These are phyloP conservation scores for Venturia nashicola DNA, from an alignment of 2,329 filamentous ascomycete genomes.

Conservation along the genomic window DNA sequence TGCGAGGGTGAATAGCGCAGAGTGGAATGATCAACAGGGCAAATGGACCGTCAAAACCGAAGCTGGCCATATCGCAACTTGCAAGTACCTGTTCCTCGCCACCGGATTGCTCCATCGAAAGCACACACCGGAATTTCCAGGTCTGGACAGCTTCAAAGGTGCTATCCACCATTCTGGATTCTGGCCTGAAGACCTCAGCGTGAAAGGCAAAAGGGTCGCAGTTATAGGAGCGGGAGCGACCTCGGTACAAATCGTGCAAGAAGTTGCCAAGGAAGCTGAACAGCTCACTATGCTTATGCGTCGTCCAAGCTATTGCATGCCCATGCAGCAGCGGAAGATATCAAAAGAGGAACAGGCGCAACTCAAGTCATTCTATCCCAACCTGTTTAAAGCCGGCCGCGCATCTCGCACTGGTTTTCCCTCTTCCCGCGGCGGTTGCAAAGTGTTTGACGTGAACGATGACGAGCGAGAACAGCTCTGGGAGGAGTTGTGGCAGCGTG, in stretches of 20 bases:
- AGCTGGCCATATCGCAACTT: slow-evolving; percentile 38
- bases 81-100: slow-evolving; percentile 41
- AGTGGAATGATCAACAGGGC: slow-evolving; percentile 34
- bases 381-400: slow-evolving; percentile 1
- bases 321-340: slow-evolving; percentile 3
- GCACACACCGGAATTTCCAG: slow-evolving; percentile 28
- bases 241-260: slow-evolving; percentile 24
- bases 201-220: slow-evolving; percentile 18
- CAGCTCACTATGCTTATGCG: not conserved
- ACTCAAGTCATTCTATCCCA: slow-evolving; percentile 7
- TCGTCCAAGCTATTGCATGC: not conserved
- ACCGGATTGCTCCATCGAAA: slow-evolving; percentile 47
- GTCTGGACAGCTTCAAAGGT: slow-evolving; percentile 5
- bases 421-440: not conserved
- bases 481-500: slow-evolving; percentile 11
- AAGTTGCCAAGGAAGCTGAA: slow-evolving; percentile 23
- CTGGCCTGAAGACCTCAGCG: slow-evolving; percentile 2
- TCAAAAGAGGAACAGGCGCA: slow-evolving; percentile 7
- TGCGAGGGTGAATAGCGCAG: not conserved
- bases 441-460: slow-evolving; percentile 2
- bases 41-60: slow-evolving; percentile 40
- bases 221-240: slow-evolving; percentile 23
- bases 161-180: slow-evolving; percentile 1
- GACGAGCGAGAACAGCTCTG: slow-evolving; percentile 12
- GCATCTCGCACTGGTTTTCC: not conserved